These are phyloP conservation scores for Mychonastes homosphaera DNA, from an alignment of 139 green algal species.

Conservation along the genomic window DNA sequence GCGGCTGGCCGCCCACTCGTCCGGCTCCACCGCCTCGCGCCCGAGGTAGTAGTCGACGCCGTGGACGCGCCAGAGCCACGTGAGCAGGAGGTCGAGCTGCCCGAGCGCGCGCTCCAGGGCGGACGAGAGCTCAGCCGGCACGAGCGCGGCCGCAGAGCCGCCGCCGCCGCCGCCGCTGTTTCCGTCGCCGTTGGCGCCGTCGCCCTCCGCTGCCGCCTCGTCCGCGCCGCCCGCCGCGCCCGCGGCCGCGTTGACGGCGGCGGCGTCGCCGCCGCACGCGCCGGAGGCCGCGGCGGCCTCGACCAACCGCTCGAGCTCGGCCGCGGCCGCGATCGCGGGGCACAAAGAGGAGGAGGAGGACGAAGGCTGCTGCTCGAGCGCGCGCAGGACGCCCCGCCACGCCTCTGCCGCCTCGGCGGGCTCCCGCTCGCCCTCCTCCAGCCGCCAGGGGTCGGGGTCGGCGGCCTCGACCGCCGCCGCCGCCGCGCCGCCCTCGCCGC, in stretches of 20 bases:
- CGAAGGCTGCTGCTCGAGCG: background rate
- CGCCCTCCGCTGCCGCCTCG: background rate
- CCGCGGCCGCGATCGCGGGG: too few relatives aligned
- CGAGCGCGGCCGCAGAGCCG: slow-evolving; percentile 17
- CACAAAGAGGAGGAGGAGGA: too few relatives aligned
- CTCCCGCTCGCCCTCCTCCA: background rate
- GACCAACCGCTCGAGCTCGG: too few relatives aligned
- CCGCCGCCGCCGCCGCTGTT: background rate
- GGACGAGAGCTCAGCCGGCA: slow-evolving; percentile 12
- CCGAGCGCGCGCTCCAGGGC: slow-evolving; percentile 24
- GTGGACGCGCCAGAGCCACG: slow-evolving; percentile 86
- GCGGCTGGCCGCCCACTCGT: slow-evolving; percentile 3
- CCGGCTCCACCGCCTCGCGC: slow-evolving; percentile 4
- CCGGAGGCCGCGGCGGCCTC: background rate
- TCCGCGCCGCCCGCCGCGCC: slow-evolving; percentile 11
- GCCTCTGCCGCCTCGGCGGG: background rate
- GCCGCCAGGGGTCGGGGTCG: background rate
- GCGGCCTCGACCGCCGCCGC: background rate
- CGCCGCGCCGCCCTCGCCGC: slow-evolving; percentile 7
- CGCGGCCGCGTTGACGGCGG: slow-evolving; percentile 6
- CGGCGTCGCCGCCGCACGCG: slow-evolving; percentile 6
- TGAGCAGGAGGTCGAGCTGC: slow-evolving; percentile 69
- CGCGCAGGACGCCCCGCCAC: too few relatives aligned
- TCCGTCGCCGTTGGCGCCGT: slow-evolving; percentile 3
- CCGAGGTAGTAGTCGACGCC: slow-evolving; percentile 81